Evolutionary conservation across 805 yeast species (phyloP).

Genomic region (Hanseniaspora vineae): DNA sequence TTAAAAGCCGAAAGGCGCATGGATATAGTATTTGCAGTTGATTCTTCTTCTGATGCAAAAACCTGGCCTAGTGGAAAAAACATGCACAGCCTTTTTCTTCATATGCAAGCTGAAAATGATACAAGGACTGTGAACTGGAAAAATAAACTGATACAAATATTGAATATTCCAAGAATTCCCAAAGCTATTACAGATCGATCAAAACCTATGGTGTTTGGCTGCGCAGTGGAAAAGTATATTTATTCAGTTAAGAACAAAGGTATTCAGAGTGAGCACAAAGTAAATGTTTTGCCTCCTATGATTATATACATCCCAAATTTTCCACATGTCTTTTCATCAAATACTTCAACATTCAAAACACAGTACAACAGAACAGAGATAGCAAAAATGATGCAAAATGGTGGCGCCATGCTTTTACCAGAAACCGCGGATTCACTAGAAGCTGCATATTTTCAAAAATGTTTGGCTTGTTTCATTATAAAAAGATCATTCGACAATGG

Average conservation of each 20-base stretch:
- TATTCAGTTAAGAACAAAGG: constrained; percentile 42
- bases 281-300: constrained; percentile 48
- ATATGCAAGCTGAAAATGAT: constrained; percentile 43
- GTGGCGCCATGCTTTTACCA: constrained; percentile 39
- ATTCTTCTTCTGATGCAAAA: constrained; percentile 57
- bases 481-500: constrained; percentile 39
- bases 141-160: constrained; percentile 44
- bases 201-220: constrained; percentile 77
- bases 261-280: too few species aligned
- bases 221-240: constrained; percentile 41
- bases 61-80: constrained; percentile 64
- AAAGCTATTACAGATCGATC: constrained; percentile 46
- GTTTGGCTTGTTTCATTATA: constrained; percentile 45
- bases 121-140: constrained; percentile 28
- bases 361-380: constrained; percentile 47
- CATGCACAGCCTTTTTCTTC: constrained; percentile 34
- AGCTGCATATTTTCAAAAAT: constrained; percentile 24
- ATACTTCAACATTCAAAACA: constrained; percentile 61
- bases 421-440: constrained; percentile 20
- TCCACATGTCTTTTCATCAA: constrained; percentile 52
- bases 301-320: constrained; percentile 69
- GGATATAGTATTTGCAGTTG: constrained; percentile 53
- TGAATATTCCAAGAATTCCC: constrained; percentile 69
- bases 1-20: constrained; percentile 47
- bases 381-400: constrained; percentile 51